phyloP scores from a whole-genome alignment of 495 filamentous ascomycete genomes.

The Xylaria bambusicola region DNA sequence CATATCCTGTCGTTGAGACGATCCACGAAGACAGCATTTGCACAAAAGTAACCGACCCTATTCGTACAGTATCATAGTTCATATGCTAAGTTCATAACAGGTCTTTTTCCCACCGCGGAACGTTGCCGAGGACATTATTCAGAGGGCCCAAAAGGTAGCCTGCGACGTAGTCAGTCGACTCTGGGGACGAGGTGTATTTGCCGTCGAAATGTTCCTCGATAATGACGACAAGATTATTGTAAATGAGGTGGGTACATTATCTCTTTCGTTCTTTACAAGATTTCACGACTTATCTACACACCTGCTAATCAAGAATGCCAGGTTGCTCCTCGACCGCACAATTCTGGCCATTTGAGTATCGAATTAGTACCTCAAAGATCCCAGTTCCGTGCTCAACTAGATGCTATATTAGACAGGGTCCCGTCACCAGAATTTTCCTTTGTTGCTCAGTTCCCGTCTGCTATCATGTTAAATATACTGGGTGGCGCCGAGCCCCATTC shows the following conservation, averaged over 20 bases:
- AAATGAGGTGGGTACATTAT: conserved; percentile 62
- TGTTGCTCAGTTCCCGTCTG: conserved; percentile 55
- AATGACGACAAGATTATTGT: conserved; percentile 75
- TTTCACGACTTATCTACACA: neutral
- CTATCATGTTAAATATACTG: conserved; percentile 97
- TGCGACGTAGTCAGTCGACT: conserved; percentile 76
- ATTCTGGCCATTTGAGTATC: conserved; percentile 96
- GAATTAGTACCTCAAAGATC: conserved; percentile 83
- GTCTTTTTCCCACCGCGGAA: conserved; percentile 63
- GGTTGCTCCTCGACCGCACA: conserved; percentile 90
- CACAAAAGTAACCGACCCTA: conserved; percentile 77
- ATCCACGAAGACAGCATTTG: conserved; percentile 94
- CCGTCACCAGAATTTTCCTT: conserved; percentile 61
- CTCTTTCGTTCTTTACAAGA: neutral
- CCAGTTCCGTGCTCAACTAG: conserved; percentile 88
- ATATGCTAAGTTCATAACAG: neutral
- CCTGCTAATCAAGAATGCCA: neutral
- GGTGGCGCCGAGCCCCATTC: conserved; percentile 71
- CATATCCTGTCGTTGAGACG: conserved; percentile 91
- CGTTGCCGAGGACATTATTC: conserved; percentile 60
- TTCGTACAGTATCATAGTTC: neutral
- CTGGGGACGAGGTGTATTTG: conserved; percentile 89
- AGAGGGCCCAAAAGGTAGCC: conserved; percentile 74
- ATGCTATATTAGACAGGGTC: conserved; percentile 80
- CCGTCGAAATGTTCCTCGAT: conserved; percentile 96